phyloP scores from a whole-genome alignment of 2,329 filamentous ascomycete genomes.

The Scedosporium minutisporum region DNA sequence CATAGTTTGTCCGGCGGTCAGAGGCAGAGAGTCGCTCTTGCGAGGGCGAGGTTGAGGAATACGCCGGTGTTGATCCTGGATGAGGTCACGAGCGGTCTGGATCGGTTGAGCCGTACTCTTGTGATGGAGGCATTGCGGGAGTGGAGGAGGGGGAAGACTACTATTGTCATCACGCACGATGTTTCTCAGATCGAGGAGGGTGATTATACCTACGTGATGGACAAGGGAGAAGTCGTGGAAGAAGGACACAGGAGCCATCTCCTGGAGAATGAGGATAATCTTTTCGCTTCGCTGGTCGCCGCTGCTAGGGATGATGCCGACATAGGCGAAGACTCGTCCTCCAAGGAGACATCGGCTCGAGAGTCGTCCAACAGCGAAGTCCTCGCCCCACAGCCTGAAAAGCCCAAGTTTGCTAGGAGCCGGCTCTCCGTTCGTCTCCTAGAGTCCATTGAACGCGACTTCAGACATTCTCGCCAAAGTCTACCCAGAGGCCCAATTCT shows the following conservation, averaged over 20 bases:
- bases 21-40: slow-evolving; percentile 70
- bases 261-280: slow-evolving; percentile 29
- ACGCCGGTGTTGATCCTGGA: slow-evolving; percentile 60
- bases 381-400: background rate
- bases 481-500: background rate
- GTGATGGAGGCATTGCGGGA: slow-evolving; percentile 66
- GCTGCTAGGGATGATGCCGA: background rate
- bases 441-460: background rate
- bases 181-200: slow-evolving; percentile 60
- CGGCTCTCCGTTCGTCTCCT: background rate
- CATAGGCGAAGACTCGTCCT: too few species aligned
- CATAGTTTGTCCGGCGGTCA: slow-evolving; percentile 74
- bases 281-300: slow-evolving; percentile 35
- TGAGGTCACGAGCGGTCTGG: slow-evolving; percentile 81
- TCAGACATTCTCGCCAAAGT: background rate
- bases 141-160: slow-evolving; percentile 76
- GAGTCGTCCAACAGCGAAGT: background rate
- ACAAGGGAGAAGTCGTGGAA: slow-evolving; percentile 57
- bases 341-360: background rate
- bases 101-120: slow-evolving; percentile 56
- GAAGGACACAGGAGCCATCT: slow-evolving; percentile 55
- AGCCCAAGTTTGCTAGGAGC: background rate
- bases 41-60: slow-evolving; percentile 66
- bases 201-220: slow-evolving; percentile 75
- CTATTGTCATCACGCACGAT: slow-evolving; percentile 89